Base-by-base conservation (phyloP, 768 basidiomycete genomes). In the Mycena olivaceomarginata region DNA sequence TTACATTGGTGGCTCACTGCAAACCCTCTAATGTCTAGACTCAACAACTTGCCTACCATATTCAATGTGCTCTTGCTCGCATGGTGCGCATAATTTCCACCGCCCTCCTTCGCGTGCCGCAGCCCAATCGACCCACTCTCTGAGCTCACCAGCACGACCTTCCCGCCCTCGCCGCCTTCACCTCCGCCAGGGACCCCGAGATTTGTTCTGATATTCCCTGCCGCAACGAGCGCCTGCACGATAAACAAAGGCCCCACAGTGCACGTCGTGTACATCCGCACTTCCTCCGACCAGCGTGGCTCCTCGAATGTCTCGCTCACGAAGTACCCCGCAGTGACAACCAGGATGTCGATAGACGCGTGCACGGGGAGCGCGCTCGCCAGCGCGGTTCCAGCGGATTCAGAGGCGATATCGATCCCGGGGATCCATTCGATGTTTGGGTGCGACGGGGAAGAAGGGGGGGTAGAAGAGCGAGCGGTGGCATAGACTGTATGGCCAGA, bases 71-170 rank as follows among this genome's bases (percentile, higher is more conserved):
- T 88, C 81, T 91, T 91, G 72, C 85, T 86, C 2, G 87, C 89
- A 76, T 90, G 90, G 79, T 90, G 90, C 20, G 88, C 89, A 74
- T 87, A 90, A 80, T 89, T 90, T 15, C 88, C 88, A 2, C 88
- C 88, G 45, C 89, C 89, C 83, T 91, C 89, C 53, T 84, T 84
- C 76, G 82, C 80, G 0, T 88, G 89, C 7, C 89, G 82, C 15
- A 90, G 82, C 41, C 80, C 80, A 71, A 89, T 86, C 4, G 88
- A 89, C 0, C n/a, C 90, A 9, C 86, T 88, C 83, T 91, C 90
- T 3, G 88, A 87, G 2, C 88, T 88, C 31, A 90, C 83, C 5
- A 90, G 81, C 41, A 89, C 80, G 71, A 90, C 81, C 74, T 88
- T 89, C 39, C 71, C 74, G 18, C 75, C 75, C 6, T 5, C 43